Conservation (phyloP, 768 basidiomycete species). For the Lactarius evosmus region DNA sequence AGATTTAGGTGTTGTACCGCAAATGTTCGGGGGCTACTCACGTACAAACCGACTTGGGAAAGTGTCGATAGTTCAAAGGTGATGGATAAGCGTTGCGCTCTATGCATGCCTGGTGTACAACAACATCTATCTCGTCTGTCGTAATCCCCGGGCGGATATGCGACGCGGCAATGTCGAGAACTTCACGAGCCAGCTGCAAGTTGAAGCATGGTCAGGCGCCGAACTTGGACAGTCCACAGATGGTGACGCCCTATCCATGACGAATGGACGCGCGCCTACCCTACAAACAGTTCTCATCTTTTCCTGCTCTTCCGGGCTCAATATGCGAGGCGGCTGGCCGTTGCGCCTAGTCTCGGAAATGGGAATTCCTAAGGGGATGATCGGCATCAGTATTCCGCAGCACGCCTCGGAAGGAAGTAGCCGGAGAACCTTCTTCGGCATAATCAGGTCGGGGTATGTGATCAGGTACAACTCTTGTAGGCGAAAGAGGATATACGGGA, state of each 20-base stretch:
- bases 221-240: conserved; percentile 12
- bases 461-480: conserved; percentile 69
- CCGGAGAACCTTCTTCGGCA: conserved; percentile 57
- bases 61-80: conserved; percentile 85
- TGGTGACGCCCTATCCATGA: conserved; percentile 4
- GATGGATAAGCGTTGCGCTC: conserved; percentile 92
- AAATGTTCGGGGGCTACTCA: conserved; percentile 41
- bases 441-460: conserved; percentile 91
- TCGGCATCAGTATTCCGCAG: conserved; percentile 22
- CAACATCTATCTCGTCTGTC: conserved; percentile 90
- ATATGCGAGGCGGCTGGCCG: conserved; percentile 62
- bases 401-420: not conserved
- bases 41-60: conserved; percentile 97
- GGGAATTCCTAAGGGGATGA: conserved; percentile 49
- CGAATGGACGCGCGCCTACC: conserved; percentile 44
- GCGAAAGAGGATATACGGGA: conserved; percentile 85
- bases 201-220: conserved; percentile 11
- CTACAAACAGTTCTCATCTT: conserved; percentile 86
- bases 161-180: conserved; percentile 89
- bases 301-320: conserved; percentile 73
- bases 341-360: conserved; percentile 53
- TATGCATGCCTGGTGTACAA: conserved; percentile 89
- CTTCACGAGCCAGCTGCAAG: conserved; percentile 77
- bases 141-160: conserved; percentile 88
- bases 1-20: conserved; percentile 3